Conservation (phyloP, 768 basidiomycete genomes). For the Ramaria sp. region DNA sequence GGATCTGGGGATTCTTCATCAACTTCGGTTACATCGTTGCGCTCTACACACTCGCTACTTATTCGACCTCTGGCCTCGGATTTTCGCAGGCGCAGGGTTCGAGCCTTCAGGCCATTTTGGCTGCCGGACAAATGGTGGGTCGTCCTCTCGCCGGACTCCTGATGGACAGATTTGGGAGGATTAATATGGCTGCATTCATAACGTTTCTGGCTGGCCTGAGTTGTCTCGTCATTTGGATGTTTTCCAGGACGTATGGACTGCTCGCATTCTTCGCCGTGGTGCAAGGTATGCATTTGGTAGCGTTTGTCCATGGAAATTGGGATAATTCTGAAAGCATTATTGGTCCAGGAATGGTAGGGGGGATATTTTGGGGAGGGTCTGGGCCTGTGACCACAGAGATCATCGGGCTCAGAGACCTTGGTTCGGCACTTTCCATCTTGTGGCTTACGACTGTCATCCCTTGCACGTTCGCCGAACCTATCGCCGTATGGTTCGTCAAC, state of each 20-base stretch:
- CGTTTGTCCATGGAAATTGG: not conserved
- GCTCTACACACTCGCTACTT: constrained; percentile 22
- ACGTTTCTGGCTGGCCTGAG: constrained; percentile 21
- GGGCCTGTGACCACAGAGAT: constrained; percentile 13
- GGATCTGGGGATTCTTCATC: constrained; percentile 19
- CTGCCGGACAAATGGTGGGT: constrained; percentile 23
- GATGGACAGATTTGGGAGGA: constrained; percentile 21
- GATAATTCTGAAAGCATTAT: not conserved
- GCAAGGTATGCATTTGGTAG: not conserved
- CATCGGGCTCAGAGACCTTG: constrained; percentile 12
- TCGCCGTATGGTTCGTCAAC: constrained; percentile 9
- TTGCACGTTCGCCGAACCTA: constrained; percentile 9
- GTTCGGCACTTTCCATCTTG: constrained; percentile 9
- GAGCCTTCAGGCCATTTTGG: constrained; percentile 16
- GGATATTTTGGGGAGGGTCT: constrained; percentile 14
- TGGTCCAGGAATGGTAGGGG: constrained; percentile 6
- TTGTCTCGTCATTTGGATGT: constrained; percentile 23
- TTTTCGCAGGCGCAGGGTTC: constrained; percentile 19
- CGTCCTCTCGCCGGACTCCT: constrained; percentile 19
- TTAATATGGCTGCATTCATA: constrained; percentile 18
- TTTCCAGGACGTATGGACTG: constrained; percentile 17
- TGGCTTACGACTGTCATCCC: constrained; percentile 7
- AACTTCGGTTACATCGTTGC: constrained; percentile 22
- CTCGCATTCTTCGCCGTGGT: not conserved
- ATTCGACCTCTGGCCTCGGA: constrained; percentile 19